phyloP scores from a whole-genome alignment of 1,284 basidiomycete genomes.

The Coniferiporia sulphurascens region DNA sequence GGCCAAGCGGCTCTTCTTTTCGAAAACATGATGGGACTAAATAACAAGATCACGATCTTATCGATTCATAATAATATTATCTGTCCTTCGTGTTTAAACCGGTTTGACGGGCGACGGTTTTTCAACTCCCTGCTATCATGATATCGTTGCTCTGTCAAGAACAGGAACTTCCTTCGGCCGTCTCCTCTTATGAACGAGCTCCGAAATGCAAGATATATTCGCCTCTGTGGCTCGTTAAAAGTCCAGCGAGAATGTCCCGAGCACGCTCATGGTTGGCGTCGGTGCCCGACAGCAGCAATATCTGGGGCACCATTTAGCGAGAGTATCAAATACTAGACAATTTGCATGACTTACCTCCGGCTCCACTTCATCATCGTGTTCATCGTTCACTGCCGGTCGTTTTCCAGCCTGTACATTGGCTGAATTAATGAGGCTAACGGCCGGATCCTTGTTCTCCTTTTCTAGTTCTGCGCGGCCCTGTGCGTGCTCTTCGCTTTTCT shows the following conservation, averaged over 20 bases:
- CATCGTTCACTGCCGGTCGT: slow-evolving; percentile 6
- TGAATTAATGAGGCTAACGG: slow-evolving; percentile 20
- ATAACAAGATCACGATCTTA: too few relatives aligned
- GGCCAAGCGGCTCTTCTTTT: too few relatives aligned
- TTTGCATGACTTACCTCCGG: slow-evolving; percentile 47
- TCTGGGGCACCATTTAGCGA: slow-evolving; percentile 4
- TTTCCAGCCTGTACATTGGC: slow-evolving; percentile 17
- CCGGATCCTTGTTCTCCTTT: slow-evolving; percentile 34
- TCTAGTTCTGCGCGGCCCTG: slow-evolving; percentile 25
- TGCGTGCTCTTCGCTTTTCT: slow-evolving; percentile 28
- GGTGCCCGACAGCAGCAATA: slow-evolving; percentile 39
- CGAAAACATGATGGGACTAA: too few relatives aligned
- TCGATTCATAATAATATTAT: too few relatives aligned
- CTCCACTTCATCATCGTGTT: slow-evolving; percentile 47
- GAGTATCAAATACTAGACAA: neutral
- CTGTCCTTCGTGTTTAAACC: too few relatives aligned
- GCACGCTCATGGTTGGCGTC: slow-evolving; percentile 45
- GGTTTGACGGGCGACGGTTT: too few relatives aligned
- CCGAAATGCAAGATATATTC: slow-evolving; percentile 73
- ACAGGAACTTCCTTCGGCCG: too few relatives aligned
- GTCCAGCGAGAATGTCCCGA: slow-evolving; percentile 56
- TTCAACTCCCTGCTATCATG: too few relatives aligned
- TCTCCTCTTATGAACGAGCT: neutral
- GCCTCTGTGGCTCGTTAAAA: slow-evolving; percentile 60
- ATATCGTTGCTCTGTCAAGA: too few relatives aligned